These are phyloP conservation scores for Firmiana major DNA, from an alignment of 345 rosid species.

Conservation along the genomic window DNA sequence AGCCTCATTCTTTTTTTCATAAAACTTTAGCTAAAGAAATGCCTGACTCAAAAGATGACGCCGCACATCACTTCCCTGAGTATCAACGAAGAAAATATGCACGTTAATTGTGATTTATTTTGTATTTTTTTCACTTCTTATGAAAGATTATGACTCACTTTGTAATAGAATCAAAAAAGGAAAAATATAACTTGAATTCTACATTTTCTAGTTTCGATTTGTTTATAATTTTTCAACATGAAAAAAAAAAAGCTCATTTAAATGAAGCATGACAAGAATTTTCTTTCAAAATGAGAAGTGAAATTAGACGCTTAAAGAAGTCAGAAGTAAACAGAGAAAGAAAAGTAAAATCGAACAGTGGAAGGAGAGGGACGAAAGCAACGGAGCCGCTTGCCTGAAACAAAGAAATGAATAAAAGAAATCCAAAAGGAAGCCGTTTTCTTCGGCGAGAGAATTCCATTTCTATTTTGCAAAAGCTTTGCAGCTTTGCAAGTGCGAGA, in stretches of 20 bases:
- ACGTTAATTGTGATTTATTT: background rate
- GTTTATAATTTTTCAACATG: background rate
- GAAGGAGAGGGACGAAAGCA: background rate
- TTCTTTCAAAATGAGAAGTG: background rate
- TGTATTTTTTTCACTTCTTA: background rate
- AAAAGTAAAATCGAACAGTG: background rate
- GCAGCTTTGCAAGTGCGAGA: background rate
- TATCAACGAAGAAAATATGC: background rate
- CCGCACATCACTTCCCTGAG: background rate
- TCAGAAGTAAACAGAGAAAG: background rate
- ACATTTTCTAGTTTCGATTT: too few species aligned
- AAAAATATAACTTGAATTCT: background rate
- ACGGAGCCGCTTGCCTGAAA: conserved; percentile 36
- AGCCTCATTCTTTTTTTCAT: background rate
- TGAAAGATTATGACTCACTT: background rate
- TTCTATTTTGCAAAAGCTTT: background rate
- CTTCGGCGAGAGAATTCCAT: conserved; percentile 22
- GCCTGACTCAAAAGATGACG: background rate
- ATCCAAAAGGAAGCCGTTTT: conserved; percentile 16
- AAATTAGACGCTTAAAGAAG: background rate
- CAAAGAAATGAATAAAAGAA: conserved; percentile 25
- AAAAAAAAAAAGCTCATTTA: background rate
- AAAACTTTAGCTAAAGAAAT: background rate
- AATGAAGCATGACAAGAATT: background rate
- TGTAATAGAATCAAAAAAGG: background rate